A percentile compares a stretch with the other conserved stretches of the same genome.
Conservation (phyloP, 1,284 basidiomycete species). For the Moniliophthora roreri region DNA sequence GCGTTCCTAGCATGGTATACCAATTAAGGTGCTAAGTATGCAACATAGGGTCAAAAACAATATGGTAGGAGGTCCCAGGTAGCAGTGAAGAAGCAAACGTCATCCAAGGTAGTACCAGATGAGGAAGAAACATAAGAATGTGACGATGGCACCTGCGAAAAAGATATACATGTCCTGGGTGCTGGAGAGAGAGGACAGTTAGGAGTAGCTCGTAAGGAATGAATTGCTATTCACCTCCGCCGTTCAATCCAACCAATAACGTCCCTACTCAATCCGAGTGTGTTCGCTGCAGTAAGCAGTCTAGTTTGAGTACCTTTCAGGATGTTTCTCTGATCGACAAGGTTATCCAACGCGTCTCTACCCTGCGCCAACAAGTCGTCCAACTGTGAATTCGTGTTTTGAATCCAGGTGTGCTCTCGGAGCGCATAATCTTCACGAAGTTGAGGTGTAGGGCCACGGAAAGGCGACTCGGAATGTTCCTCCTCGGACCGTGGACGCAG, state of each 20-base stretch:
- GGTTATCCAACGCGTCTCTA: slow-evolving; percentile 83
- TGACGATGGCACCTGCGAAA: slow-evolving; percentile 78
- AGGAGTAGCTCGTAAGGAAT: background rate
- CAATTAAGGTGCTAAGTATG: too few species aligned
- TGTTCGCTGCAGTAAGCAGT: slow-evolving; percentile 87
- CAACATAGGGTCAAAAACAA: background rate
- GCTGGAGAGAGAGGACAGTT: slow-evolving; percentile 36
- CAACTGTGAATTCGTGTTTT: slow-evolving; percentile 75
- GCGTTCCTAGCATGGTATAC: background rate
- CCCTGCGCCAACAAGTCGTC: slow-evolving; percentile 93
- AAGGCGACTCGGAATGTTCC: slow-evolving; percentile 71
- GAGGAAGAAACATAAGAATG: slow-evolving; percentile 87
- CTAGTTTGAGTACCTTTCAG: slow-evolving; percentile 88
- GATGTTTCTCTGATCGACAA: slow-evolving; percentile 89
- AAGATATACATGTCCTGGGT: slow-evolving; percentile 95
- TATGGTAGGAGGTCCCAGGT: background rate
- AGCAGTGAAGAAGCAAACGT: slow-evolving; percentile 15
- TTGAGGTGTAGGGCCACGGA: slow-evolving; percentile 58
- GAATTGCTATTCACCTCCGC: slow-evolving; percentile 58
- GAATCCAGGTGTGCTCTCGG: slow-evolving; percentile 84
- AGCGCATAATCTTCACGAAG: slow-evolving; percentile 77
- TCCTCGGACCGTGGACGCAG: slow-evolving; percentile 40
- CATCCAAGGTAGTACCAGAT: slow-evolving; percentile 90
- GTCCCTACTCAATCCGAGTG: slow-evolving; percentile 85
- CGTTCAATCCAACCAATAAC: slow-evolving; percentile 96